Base-by-base conservation (phyloP, 2,329 filamentous ascomycete species). In the Bipolaris sorokiniana region DNA sequence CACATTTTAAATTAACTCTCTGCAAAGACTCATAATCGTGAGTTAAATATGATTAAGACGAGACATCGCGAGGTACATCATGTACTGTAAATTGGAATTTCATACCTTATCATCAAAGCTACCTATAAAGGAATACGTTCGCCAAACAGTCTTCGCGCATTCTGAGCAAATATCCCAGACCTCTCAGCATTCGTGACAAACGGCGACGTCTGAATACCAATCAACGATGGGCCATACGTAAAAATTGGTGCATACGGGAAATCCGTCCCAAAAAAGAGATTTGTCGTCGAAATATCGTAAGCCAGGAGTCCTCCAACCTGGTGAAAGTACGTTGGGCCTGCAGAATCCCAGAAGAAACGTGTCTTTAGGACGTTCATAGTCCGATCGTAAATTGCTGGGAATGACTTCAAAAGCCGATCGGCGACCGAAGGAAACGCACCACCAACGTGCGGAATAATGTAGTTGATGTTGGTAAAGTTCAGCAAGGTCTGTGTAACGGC, bases 401-500 rank as follows among this genome's bases (percentile, higher is more conserved):
- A 50, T 3, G 40, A 37, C 18, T 47, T 54, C 40, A 58, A 34
- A 26, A 55, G 36, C 15, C 59, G 33, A 20, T 51, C 45, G 2
- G 47, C 49, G 10, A 62, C 42, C 7, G 45, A 55, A 1, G 56
- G 59, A 13, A 51, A 59, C 20, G 59, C 51, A 16, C 56, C 56
- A 4, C 59, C 56, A 2, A 46, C 52, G 38, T 62, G 59, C 7
- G 56, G 53, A 7, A 62, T 36, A 11, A 62, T 59, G 11, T 48
- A 59, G 38, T 59, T 50, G 23, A 62, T 22, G 11, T 47, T 48
- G 1, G 56, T 59, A n/a, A 56, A 59, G 45, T 62, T 59, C 4
- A 56, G 37, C 1, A 54, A 20, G 0, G 56, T 59, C 7, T 45
- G 52, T 18, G 51, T 52, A 13, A 59, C 34, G n/a, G 48, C 36